A percentile compares a stretch with the other conserved stretches of the same genome.
phyloP scores from a whole-genome alignment of 306 rosid genomes.

The Herpetospermum pedunculosum region DNA sequence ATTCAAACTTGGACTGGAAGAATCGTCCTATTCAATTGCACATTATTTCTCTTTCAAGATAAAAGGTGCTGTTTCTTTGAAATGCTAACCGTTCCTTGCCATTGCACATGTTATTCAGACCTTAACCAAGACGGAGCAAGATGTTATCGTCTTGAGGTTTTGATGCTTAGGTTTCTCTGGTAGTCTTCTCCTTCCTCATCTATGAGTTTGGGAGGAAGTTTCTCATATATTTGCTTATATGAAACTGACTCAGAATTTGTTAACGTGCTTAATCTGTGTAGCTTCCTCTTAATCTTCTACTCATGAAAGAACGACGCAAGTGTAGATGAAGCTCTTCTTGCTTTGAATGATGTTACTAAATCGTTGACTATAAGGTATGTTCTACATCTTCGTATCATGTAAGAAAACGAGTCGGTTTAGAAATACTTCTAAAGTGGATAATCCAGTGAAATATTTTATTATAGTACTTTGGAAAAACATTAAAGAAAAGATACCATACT shows the following conservation, averaged over 20 bases:
- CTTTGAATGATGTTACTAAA: background rate
- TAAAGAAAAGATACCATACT: background rate
- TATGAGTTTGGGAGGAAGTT: background rate
- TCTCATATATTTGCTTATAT: background rate
- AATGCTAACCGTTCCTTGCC: background rate
- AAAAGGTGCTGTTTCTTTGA: background rate
- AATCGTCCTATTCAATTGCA: background rate
- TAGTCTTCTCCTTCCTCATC: background rate
- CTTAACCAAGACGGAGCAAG: background rate
- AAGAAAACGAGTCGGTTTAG: background rate
- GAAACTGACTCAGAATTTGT: background rate
- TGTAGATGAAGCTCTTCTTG: background rate
- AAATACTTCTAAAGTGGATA: background rate
- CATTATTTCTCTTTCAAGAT: background rate
- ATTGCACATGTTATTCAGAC: background rate
- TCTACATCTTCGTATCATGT: background rate
- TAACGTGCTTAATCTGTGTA: background rate
- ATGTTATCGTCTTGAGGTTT: background rate
- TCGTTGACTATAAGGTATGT: background rate
- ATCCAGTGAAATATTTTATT: background rate
- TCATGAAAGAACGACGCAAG: background rate
- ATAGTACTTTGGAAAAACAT: background rate
- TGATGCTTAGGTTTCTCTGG: background rate
- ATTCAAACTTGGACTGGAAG: background rate
- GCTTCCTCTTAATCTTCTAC: background rate